Percentiles rank a stretch among this genome's conserved stretches.
These are phyloP conservation scores for Chrysoporthe puriensis DNA, from an alignment of 2,329 filamentous ascomycete species.

Conservation along the genomic window DNA sequence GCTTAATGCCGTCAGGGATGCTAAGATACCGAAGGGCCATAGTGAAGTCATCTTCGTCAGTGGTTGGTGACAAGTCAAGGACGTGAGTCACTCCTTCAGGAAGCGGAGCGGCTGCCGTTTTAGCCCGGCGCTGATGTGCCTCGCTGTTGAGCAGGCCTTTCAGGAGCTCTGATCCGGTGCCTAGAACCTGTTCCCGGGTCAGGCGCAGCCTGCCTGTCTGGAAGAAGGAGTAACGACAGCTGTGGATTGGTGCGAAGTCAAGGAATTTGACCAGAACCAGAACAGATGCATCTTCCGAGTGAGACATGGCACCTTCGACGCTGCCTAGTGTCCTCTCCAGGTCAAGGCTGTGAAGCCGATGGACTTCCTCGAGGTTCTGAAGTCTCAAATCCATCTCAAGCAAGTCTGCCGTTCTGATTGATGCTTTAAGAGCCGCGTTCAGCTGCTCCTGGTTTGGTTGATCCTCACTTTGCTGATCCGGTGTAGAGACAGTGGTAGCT, in stretches of 20 bases:
- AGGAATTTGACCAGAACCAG: conserved; percentile 21
- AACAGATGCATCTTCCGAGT: background rate
- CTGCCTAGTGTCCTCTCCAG: conserved; percentile 16
- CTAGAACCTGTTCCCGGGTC: conserved; percentile 15
- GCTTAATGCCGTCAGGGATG: conserved; percentile 21
- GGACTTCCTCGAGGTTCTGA: background rate
- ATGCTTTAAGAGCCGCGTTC: background rate
- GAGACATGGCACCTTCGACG: background rate
- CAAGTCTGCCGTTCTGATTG: background rate
- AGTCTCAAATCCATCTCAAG: background rate
- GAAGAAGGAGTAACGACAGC: conserved; percentile 19
- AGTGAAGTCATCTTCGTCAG: conserved; percentile 23
- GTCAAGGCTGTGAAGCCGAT: conserved; percentile 22
- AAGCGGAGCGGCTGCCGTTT: conserved; percentile 4
- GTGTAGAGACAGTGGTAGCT: background rate
- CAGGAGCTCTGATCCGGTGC: conserved; percentile 19
- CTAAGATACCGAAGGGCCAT: conserved; percentile 19
- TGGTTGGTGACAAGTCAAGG: conserved; percentile 26
- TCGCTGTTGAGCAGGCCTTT: conserved; percentile 12
- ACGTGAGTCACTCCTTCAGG: conserved; percentile 18
- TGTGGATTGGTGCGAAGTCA: background rate
- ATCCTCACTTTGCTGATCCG: background rate
- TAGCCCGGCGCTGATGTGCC: conserved; percentile 22
- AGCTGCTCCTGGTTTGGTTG: background rate
- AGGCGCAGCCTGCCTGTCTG: conserved; percentile 14